Evolutionary conservation across 2,329 filamentous ascomycete species (phyloP).

Genomic region (Allantophomopsis cytisporea): DNA sequence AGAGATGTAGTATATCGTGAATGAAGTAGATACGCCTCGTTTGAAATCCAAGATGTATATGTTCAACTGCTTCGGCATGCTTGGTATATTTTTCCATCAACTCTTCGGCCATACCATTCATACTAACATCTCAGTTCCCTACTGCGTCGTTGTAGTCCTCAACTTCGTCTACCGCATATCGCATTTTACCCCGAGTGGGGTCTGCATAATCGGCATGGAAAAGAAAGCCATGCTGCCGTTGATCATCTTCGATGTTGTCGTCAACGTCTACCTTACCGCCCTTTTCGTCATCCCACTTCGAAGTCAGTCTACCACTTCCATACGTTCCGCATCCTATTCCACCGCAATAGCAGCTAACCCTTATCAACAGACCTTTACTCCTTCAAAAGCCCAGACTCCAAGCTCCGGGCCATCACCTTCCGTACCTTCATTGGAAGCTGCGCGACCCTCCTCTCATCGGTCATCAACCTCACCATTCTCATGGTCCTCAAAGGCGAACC

Average conservation of each 20-base stretch:
- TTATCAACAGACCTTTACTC: constrained; percentile 32
- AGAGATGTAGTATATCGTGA: not conserved
- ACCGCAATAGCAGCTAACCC: too few species aligned
- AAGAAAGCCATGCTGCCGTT: constrained; percentile 43
- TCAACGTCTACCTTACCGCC: constrained; percentile 30
- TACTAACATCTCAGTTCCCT: constrained; percentile 8
- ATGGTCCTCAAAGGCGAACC: constrained; percentile 45
- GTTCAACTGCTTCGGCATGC: constrained; percentile 46
- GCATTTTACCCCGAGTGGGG: constrained; percentile 16
- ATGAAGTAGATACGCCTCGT: constrained; percentile 13
- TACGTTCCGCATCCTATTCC: too few species aligned
- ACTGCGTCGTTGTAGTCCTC: constrained; percentile 5
- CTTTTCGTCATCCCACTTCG: constrained; percentile 11
- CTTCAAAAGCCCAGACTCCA: constrained; percentile 29
- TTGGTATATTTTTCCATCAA: constrained; percentile 17
- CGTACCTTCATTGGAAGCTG: constrained; percentile 45
- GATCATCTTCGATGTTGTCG: constrained; percentile 42
- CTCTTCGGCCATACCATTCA: not conserved
- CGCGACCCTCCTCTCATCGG: constrained; percentile 6
- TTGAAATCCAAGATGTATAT: constrained; percentile 42
- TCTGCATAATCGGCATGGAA: constrained; percentile 49
- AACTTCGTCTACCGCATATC: constrained; percentile 25
- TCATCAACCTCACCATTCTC: constrained; percentile 43
- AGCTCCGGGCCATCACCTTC: constrained; percentile 28
- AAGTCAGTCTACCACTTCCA: not conserved